Evolutionary conservation across 2,329 filamentous ascomycete genomes (phyloP).

Genomic region (Beauveria sp.): DNA sequence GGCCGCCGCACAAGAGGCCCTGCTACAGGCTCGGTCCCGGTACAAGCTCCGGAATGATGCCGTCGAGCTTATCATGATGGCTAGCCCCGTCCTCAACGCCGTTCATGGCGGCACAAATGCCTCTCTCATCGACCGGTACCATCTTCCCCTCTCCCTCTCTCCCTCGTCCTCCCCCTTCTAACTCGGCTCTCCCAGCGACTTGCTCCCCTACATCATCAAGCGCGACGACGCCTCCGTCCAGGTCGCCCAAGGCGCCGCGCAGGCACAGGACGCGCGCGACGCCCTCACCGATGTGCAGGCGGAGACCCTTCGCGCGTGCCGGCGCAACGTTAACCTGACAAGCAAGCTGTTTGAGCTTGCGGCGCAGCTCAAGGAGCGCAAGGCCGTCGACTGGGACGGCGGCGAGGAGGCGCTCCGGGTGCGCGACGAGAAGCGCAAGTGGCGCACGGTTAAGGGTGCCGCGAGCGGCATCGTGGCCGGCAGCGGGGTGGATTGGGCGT

Average conservation of each 20-base stretch:
- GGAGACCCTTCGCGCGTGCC: conserved; percentile 47
- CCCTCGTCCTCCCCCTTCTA: neutral
- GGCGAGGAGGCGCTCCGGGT: conserved; percentile 48
- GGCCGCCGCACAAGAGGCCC: conserved; percentile 53
- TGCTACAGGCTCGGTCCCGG: conserved; percentile 62
- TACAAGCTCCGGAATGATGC: conserved; percentile 65
- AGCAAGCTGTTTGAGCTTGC: conserved; percentile 56
- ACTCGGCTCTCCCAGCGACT: conserved; percentile 41
- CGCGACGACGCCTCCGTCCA: conserved; percentile 61
- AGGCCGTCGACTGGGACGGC: conserved; percentile 47
- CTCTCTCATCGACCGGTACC: conserved; percentile 61
- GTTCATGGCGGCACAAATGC: conserved; percentile 61
- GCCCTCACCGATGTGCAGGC: conserved; percentile 50
- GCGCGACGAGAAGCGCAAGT: conserved; percentile 55
- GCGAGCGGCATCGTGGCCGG: conserved; percentile 72
- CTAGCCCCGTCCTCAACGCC: conserved; percentile 69
- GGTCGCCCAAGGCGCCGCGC: conserved; percentile 51
- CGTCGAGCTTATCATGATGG: conserved; percentile 59
- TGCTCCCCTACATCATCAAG: conserved; percentile 57
- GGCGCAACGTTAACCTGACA: conserved; percentile 57
- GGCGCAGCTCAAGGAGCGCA: conserved; percentile 44
- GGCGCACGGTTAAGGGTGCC: conserved; percentile 70
- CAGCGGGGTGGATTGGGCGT: conserved; percentile 76
- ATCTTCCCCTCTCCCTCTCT: neutral
- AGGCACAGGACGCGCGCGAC: conserved; percentile 42